Percentiles rank a stretch among this genome's conserved stretches.
Evolutionary conservation across 805 yeast species (phyloP).

Genomic region (Wickerhamomyces rabaulensis): DNA sequence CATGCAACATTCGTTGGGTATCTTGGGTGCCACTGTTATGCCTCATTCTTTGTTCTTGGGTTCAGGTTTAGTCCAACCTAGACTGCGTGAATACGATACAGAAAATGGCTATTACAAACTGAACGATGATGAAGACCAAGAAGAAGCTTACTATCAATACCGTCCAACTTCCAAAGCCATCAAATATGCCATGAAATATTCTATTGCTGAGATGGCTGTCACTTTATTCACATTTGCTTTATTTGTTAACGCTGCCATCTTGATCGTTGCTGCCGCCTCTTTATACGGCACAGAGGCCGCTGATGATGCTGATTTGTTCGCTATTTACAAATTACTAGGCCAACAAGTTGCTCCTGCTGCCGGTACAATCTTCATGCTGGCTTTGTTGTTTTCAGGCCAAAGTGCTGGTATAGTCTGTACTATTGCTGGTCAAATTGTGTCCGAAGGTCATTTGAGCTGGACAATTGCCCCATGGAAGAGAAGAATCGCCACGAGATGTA

Average conservation of each 20-base stretch:
- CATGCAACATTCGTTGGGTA: constrained; percentile 69
- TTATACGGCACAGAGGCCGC: constrained; percentile 68
- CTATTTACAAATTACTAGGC: constrained; percentile 64
- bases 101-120: constrained; percentile 44
- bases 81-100: constrained; percentile 69
- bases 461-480: constrained; percentile 74
- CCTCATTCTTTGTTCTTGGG: constrained; percentile 87
- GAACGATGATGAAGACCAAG: constrained; percentile 18
- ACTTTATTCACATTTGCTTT: constrained; percentile 77
- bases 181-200: constrained; percentile 62
- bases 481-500: constrained; percentile 68
- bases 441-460: constrained; percentile 90
- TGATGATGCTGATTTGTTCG: constrained; percentile 71
- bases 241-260: constrained; percentile 79
- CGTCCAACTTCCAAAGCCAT: constrained; percentile 73
- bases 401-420: constrained; percentile 93
- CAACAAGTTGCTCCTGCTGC: constrained; percentile 63
- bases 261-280: constrained; percentile 78
- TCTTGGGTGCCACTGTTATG: constrained; percentile 92
- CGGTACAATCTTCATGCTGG: constrained; percentile 81
- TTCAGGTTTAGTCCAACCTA: constrained; percentile 80
- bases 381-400: constrained; percentile 79
- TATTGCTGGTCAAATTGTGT: constrained; percentile 87
- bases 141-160: constrained; percentile 43
- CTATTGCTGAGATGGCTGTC: constrained; percentile 63